Percentiles rank a stretch among this genome's conserved stretches.
These are phyloP conservation scores for Piloderma croceum DNA, from an alignment of 768 basidiomycete genomes.

Conservation along the genomic window DNA sequence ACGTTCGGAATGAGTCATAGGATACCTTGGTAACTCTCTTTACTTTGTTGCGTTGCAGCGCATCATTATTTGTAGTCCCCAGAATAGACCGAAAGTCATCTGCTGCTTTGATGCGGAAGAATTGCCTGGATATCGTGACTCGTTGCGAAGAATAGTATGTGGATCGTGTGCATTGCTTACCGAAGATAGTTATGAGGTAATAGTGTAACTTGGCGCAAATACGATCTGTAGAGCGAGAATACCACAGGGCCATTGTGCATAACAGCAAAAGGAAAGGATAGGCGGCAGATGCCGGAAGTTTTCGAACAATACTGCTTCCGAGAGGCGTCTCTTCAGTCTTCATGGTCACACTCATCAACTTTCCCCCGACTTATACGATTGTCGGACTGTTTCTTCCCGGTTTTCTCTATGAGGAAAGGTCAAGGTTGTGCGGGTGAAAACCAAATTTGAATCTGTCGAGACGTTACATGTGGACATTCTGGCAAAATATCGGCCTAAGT, in stretches of 20 bases:
- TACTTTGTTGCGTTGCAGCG: slow-evolving; percentile 35
- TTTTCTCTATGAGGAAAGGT: too few species aligned
- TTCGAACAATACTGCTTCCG: too few species aligned
- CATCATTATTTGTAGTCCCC: slow-evolving; percentile 22
- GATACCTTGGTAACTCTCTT: slow-evolving; percentile 50
- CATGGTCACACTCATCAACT: too few species aligned
- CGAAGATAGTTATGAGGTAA: slow-evolving; percentile 45
- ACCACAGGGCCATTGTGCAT: slow-evolving; percentile 3
- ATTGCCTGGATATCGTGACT: slow-evolving; percentile 39
- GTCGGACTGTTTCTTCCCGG: too few species aligned
- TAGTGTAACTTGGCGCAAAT: slow-evolving; percentile 35
- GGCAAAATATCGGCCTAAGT: too few species aligned
- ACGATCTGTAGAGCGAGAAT: slow-evolving; percentile 33
- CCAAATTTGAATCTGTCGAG: too few species aligned
- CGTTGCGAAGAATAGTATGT: not conserved
- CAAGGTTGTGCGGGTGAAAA: too few species aligned
- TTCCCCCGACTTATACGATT: too few species aligned
- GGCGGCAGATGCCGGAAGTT: too few species aligned
- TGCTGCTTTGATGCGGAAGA: slow-evolving; percentile 54
- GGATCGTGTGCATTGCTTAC: slow-evolving; percentile 23
- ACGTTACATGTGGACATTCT: too few species aligned
- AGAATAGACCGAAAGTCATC: slow-evolving; percentile 20
- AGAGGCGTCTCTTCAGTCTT: too few species aligned
- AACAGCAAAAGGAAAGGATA: not conserved
- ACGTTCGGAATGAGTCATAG: not conserved